Evolutionary conservation across 352 stramenopile genomes (phyloP).

Genomic region (Thalassiosira livingstoniorum): DNA sequence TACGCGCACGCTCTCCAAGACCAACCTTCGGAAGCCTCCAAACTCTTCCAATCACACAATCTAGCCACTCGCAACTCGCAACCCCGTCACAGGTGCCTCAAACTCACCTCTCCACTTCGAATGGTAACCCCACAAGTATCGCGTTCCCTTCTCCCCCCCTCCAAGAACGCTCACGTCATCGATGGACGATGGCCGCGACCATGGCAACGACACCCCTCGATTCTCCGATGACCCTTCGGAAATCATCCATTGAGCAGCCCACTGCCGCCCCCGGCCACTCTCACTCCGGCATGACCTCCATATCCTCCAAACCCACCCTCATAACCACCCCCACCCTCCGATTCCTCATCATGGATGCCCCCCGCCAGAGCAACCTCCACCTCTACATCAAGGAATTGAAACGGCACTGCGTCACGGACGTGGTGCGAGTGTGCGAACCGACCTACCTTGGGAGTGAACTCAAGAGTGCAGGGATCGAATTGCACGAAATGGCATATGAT

Average conservation of each 20-base stretch:
- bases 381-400: slow-evolving; percentile 97
- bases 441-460: slow-evolving; percentile 93
- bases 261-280: background rate
- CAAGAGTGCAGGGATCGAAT: slow-evolving; percentile 90
- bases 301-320: slow-evolving; percentile 81
- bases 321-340: slow-evolving; percentile 82
- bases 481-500: slow-evolving; percentile 96
- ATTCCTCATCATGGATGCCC: slow-evolving; percentile 98
- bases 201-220: slow-evolving; percentile 4
- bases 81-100: too few relatives aligned
- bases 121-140: slow-evolving; percentile 31
- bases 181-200: slow-evolving; percentile 49
- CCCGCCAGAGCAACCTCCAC: slow-evolving; percentile 95
- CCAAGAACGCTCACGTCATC: slow-evolving; percentile 32
- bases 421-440: slow-evolving; percentile 95
- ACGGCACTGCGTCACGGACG: slow-evolving; percentile 93
- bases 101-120: too few relatives aligned
- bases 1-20: too few relatives aligned
- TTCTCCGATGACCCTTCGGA: background rate
- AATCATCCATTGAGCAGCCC: background rate
- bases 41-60: too few relatives aligned
- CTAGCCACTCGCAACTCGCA: too few relatives aligned
- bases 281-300: slow-evolving; percentile 21
- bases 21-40: too few relatives aligned
- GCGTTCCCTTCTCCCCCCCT: slow-evolving; percentile 4